Base-by-base conservation (phyloP, 305 asterid species). In the Fraxinus velutina region DNA sequence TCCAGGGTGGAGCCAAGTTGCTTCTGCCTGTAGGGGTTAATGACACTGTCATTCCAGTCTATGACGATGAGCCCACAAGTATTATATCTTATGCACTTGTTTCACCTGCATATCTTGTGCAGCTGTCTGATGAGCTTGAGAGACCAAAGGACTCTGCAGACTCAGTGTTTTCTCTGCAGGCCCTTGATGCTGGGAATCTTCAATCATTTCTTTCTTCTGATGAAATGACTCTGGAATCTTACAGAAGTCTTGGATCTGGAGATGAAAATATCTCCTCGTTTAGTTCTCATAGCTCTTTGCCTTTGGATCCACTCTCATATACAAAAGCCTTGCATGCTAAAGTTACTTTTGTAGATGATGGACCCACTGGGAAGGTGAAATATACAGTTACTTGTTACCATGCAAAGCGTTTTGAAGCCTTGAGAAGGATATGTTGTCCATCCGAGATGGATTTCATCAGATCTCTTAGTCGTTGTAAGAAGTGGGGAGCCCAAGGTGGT, bases 401-500 rank as follows among this genome's bases (percentile, higher is more conserved):
- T 83, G 99, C 97, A 1, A 94, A 89, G 89, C 92, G 89, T 17
- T 96, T 96, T 83, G 97, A 94, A 80, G 93, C 95, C 44, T 86
- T 96, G 88, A 89, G 99, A 88, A 88, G 89, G 89, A 88, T 90
- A 47, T 89, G 94, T 78, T 96, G 97, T 75, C 97, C 99, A 13
- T 90, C 93, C 5, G 97, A 94, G 89, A 78, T 86, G 85, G 98
- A 96, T 82, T 96, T 79, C 62, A 73, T 94, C 72, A 88, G 99
- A 81, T 96, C 98, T 68, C 95, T 96, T 60, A 93, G 99, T 85
- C 92, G 99, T 17, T 93, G 97, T 64, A 93, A 94, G 91, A 96
- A 96, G 87, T 96, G 99, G 99, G 99, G 97, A 77, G 99, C 99
- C 71, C 99, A 94, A 86, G 98, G 99, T 86, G 99, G 99, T 75